These are phyloP conservation scores for Chiua virens DNA, from an alignment of 768 basidiomycete species.

Conservation along the genomic window DNA sequence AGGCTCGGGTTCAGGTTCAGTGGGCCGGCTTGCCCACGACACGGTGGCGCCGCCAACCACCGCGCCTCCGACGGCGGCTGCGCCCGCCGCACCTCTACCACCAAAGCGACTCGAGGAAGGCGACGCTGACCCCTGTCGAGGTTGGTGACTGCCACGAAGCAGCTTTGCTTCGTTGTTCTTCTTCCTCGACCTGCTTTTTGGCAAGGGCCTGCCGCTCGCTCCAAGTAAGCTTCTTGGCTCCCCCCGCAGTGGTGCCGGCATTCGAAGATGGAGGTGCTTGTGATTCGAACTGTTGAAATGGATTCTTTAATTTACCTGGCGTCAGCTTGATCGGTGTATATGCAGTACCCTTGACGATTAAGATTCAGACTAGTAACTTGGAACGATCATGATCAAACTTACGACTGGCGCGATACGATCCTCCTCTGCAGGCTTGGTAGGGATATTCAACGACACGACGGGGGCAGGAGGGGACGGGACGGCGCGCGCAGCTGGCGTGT, in stretches of 20 bases:
- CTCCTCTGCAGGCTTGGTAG: constrained; percentile 71
- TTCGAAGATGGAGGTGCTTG: constrained; percentile 38
- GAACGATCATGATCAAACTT: constrained; percentile 11
- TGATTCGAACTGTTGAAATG: constrained; percentile 64
- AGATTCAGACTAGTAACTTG: not conserved
- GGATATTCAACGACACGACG: constrained; percentile 45
- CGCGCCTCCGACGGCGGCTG: constrained; percentile 34
- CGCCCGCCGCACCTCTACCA: constrained; percentile 19
- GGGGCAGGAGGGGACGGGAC: constrained; percentile 35
- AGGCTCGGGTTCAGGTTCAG: constrained; percentile 22
- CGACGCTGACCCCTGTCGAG: constrained; percentile 31
- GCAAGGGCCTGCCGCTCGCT: constrained; percentile 89
- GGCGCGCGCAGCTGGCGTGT: constrained; percentile 27
- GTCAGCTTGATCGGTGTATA: constrained; percentile 87
- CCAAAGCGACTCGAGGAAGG: constrained; percentile 42
- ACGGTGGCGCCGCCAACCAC: constrained; percentile 31
- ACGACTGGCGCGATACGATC: constrained; percentile 82
- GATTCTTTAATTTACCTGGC: constrained; percentile 87
- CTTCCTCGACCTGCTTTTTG: constrained; percentile 83
- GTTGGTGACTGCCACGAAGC: constrained; percentile 47
- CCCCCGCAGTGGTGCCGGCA: constrained; percentile 24
- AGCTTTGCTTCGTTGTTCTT: constrained; percentile 61
- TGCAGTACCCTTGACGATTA: constrained; percentile 57
- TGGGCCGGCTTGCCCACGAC: constrained; percentile 17
- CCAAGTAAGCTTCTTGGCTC: constrained; percentile 87